phyloP scores from a whole-genome alignment of 495 filamentous ascomycete genomes.

The Penicillium daleae region DNA sequence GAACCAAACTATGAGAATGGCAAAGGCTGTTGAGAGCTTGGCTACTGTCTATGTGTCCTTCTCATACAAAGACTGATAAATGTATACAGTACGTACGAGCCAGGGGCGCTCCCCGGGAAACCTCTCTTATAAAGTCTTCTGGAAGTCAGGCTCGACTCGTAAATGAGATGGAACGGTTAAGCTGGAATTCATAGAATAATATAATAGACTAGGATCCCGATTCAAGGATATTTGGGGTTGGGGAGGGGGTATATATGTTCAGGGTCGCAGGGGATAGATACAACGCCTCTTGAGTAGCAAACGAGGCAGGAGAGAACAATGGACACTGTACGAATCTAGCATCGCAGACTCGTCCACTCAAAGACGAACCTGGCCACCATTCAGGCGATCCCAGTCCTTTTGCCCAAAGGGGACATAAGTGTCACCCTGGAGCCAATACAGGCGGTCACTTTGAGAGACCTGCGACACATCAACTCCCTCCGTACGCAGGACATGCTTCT shows the following conservation, averaged over 20 bases:
- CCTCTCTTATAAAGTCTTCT: no score
- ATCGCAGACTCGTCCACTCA: conserved; percentile 33
- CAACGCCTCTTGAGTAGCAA: not conserved
- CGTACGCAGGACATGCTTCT: conserved; percentile 68
- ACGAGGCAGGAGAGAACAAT: no score
- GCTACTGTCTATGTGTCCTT: no score
- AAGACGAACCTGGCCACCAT: conserved; percentile 69
- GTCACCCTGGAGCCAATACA: conserved; percentile 70
- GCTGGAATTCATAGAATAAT: not conserved
- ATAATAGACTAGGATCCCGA: not conserved
- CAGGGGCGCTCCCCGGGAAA: no score
- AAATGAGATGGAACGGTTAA: not conserved
- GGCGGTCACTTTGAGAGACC: conserved; percentile 56
- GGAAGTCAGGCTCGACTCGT: no score
- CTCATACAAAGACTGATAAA: no score
- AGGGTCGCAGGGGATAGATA: not conserved
- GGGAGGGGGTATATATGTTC: no score
- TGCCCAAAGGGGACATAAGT: conserved; percentile 69
- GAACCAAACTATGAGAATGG: no score
- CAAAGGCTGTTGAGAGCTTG: no score
- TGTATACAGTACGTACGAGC: no score
- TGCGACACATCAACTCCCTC: conserved; percentile 73
- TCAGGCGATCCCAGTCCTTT: conserved; percentile 70
- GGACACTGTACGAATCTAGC: no score
- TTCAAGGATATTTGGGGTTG: conserved; percentile 14